Percentiles rank a stretch among this genome's conserved stretches.
Conservation (phyloP, 2,329 filamentous ascomycete genomes). For the Aotearoamyces nothofagi region DNA sequence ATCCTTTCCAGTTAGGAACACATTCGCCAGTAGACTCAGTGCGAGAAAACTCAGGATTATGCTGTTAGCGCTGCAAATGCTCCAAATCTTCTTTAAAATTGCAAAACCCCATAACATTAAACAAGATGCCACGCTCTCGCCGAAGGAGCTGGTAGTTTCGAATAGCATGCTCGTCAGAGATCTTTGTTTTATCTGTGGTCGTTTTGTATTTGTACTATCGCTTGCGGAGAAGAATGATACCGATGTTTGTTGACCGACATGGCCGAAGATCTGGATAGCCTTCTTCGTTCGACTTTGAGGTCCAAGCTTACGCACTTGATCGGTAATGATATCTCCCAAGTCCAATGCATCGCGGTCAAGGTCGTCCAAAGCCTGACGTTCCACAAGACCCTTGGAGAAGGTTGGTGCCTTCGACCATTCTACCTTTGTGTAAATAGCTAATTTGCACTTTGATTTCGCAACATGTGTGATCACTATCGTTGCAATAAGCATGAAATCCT, state of each 20-base stretch:
- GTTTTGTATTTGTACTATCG: slow-evolving; percentile 27
- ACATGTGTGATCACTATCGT: slow-evolving; percentile 92
- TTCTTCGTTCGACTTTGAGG: slow-evolving; percentile 60
- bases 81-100: slow-evolving; percentile 47
- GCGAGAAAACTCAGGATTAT: slow-evolving; percentile 56
- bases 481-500: slow-evolving; percentile 66
- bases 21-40: slow-evolving; percentile 57
- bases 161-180: slow-evolving; percentile 53
- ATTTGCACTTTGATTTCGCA: slow-evolving; percentile 81
- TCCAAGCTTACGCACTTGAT: slow-evolving; percentile 63
- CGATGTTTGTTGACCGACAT: slow-evolving; percentile 53
- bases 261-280: slow-evolving; percentile 66
- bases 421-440: slow-evolving; percentile 77
- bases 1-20: slow-evolving; percentile 60
- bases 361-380: slow-evolving; percentile 61
- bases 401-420: slow-evolving; percentile 62
- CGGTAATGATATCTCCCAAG: slow-evolving; percentile 59
- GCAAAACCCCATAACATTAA: slow-evolving; percentile 66
- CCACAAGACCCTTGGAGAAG: slow-evolving; percentile 44
- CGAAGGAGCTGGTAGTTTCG: slow-evolving; percentile 57
- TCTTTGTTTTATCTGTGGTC: slow-evolving; percentile 42
- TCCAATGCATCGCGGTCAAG: slow-evolving; percentile 58
- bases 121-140: slow-evolving; percentile 60
- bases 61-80: slow-evolving; percentile 55
- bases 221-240: slow-evolving; percentile 40